phyloP scores from a whole-genome alignment of 305 asterid species.

The Rubia peregrina region DNA sequence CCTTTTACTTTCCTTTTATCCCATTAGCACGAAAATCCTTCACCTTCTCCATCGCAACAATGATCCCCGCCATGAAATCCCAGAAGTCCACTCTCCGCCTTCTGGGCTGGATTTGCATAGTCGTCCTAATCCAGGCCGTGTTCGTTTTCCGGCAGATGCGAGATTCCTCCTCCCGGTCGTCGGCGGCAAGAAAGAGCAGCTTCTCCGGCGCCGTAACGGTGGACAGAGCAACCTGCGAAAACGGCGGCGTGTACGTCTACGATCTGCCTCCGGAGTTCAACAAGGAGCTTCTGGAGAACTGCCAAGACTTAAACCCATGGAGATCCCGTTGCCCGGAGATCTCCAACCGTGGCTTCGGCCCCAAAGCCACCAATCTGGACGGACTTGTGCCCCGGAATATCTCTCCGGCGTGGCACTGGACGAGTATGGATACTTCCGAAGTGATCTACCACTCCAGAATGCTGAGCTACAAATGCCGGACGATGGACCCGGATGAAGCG shows the following conservation, averaged over 20 bases:
- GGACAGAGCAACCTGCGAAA: background rate
- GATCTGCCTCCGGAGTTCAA: conserved; percentile 15
- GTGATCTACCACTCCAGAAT: conserved; percentile 14
- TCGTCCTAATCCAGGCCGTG: background rate
- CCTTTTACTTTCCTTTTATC: background rate
- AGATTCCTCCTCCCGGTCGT: background rate
- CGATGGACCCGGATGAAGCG: conserved; percentile 10
- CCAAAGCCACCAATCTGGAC: conserved; percentile 9
- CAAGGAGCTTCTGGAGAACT: conserved; percentile 5
- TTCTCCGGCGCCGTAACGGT: background rate
- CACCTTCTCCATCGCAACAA: background rate
- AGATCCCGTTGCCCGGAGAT: conserved; percentile 9
- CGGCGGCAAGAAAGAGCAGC: background rate
- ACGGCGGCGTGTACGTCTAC: conserved; percentile 13
- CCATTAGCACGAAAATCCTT: background rate
- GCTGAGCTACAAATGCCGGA: conserved; percentile 13
- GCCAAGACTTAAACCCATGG: conserved; percentile 18
- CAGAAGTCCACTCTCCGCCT: background rate
- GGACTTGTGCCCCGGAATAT: conserved; percentile 7
- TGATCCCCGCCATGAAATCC: background rate
- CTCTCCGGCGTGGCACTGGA: conserved; percentile 12
- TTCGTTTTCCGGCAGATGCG: conserved; percentile 3
- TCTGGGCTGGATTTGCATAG: background rate
- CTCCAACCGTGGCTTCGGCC: conserved; percentile 6
- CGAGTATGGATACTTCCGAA: conserved; percentile 14